Conservation (phyloP, 345 rosid genomes). For the Dipteronia sinensis region DNA sequence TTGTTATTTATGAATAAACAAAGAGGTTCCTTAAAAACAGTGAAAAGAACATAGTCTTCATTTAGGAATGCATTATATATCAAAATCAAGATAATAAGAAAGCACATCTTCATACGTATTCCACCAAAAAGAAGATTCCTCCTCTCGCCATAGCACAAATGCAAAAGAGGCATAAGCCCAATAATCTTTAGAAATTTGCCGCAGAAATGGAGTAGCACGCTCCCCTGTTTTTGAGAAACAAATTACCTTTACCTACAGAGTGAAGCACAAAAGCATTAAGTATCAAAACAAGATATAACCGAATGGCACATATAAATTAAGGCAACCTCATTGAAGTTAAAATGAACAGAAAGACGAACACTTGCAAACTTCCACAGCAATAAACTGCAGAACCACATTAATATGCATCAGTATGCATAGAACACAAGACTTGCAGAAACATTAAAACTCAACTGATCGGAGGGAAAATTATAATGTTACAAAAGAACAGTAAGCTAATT, state of each 20-base stretch:
- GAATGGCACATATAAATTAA: not conserved
- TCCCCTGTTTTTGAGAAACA: constrained; percentile 92
- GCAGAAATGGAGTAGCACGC: constrained; percentile 81
- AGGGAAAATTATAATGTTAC: too few relatives aligned
- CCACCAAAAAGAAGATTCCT: constrained; percentile 96
- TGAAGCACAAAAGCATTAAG: constrained; percentile 22
- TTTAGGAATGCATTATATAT: not conserved
- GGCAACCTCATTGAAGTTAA: constrained; percentile 1
- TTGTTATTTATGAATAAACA: not conserved
- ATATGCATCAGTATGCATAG: not conserved
- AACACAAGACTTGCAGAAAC: too few relatives aligned
- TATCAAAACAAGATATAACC: constrained; percentile 13
- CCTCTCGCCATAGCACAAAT: constrained; percentile 81
- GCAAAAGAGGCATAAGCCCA: constrained; percentile 81
- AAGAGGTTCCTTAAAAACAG: not conserved
- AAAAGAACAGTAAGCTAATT: too few relatives aligned
- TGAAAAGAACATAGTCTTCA: not conserved
- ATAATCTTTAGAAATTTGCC: constrained; percentile 75
- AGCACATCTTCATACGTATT: constrained; percentile 59
- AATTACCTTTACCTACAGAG: constrained; percentile 76
- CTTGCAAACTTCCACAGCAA: not conserved
- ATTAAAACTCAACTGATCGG: too few relatives aligned
- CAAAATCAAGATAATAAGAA: constrained; percentile 15
- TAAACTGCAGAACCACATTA: not conserved
- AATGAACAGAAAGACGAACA: not conserved